These are phyloP conservation scores for Fusarium buharicum DNA, from an alignment of 2,329 filamentous ascomycete genomes.

Conservation along the genomic window DNA sequence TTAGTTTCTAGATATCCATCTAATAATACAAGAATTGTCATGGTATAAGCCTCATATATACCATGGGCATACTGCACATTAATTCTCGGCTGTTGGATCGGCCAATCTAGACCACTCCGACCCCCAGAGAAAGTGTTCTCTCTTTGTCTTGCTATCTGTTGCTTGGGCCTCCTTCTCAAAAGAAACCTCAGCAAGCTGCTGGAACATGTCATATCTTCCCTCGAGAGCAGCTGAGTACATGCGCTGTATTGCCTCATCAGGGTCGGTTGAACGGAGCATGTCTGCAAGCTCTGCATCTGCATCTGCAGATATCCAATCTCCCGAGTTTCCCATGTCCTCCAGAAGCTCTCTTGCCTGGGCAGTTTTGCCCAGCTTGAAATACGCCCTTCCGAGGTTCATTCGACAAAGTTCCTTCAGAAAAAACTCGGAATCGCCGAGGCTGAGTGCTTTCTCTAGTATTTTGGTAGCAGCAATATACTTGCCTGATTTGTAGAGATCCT, in stretches of 20 bases:
- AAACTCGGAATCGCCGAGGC: slow-evolving; percentile 32
- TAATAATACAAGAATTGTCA: not conserved
- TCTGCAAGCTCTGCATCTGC: slow-evolving; percentile 46
- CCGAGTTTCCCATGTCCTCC: slow-evolving; percentile 33
- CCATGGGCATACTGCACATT: slow-evolving; percentile 1
- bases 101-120: slow-evolving; percentile 51
- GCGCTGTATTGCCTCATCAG: slow-evolving; percentile 40
- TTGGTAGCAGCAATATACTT: slow-evolving; percentile 40
- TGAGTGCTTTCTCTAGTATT: slow-evolving; percentile 43
- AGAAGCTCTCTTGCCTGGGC: slow-evolving; percentile 43
- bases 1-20: not conserved
- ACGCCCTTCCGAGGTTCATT: slow-evolving; percentile 42
- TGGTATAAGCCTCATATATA: not conserved
- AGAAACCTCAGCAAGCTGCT: slow-evolving; percentile 46
- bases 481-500: slow-evolving; percentile 41
- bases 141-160: slow-evolving; percentile 19
- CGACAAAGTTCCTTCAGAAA: slow-evolving; percentile 45
- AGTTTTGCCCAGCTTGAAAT: slow-evolving; percentile 35
- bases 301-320: slow-evolving; percentile 32
- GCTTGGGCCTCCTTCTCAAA: slow-evolving; percentile 39
- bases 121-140: slow-evolving; percentile 46
- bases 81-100: slow-evolving; percentile 40
- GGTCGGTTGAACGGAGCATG: slow-evolving; percentile 38
- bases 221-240: slow-evolving; percentile 44
- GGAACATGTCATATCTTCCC: slow-evolving; percentile 44